Conservation (phyloP, 495 filamentous ascomycete species). For the Antarctomyces pellizariae region DNA sequence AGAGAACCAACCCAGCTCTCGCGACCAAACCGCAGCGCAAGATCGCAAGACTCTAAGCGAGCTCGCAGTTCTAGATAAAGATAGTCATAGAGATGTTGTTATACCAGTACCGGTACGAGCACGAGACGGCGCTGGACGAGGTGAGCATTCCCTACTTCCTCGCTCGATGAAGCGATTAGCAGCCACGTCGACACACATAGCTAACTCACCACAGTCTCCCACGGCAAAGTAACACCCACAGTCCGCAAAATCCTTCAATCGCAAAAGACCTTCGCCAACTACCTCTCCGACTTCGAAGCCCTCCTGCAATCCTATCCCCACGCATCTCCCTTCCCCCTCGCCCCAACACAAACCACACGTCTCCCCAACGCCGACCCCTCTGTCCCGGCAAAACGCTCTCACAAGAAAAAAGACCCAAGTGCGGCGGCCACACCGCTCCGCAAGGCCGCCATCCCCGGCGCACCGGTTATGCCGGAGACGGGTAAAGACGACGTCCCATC, state of each 20-base stretch:
- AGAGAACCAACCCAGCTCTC: constrained; percentile 23
- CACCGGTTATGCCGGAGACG: constrained; percentile 14
- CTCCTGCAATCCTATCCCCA: constrained; percentile 15
- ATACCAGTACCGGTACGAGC: constrained; percentile 38
- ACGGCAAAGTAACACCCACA: constrained; percentile 44
- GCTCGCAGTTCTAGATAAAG: constrained; percentile 56
- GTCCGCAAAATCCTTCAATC: constrained; percentile 80
- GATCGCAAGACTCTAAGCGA: constrained; percentile 54
- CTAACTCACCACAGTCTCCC: constrained; percentile 6
- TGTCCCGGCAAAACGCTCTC: constrained; percentile 4
- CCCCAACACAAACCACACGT: constrained; percentile 7
- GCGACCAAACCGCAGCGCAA: constrained; percentile 47
- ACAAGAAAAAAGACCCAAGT: constrained; percentile 17
- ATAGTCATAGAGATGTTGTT: constrained; percentile 46
- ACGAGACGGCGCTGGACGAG: constrained; percentile 24
- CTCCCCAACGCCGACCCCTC: constrained; percentile 1
- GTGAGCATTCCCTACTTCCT: constrained; percentile 8
- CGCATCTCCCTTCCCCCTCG: constrained; percentile 8
- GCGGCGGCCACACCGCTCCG: constrained; percentile 7
- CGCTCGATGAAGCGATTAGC: neutral
- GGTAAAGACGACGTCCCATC: constrained; percentile 8
- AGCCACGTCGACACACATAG: neutral
- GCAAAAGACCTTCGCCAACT: constrained; percentile 79
- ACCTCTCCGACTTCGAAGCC: constrained; percentile 75
- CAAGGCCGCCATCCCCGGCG: constrained; percentile 5